These are phyloP conservation scores for Pittosporum tobira DNA, from an alignment of 129 eudicot species.

Conservation along the genomic window DNA sequence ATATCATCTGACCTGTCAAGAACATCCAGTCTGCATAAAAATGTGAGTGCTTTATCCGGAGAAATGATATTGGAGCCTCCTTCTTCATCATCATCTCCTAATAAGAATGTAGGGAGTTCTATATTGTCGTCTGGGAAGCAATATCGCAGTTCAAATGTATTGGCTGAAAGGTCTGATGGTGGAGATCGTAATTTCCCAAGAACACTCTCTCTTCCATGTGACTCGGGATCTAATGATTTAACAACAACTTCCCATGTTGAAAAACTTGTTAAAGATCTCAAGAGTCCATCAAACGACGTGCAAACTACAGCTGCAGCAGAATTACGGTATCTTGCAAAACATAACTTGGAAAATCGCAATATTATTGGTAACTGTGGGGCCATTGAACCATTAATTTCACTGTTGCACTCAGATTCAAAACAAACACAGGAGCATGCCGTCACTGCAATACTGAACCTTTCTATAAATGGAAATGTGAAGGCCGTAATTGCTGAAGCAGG, in stretches of 20 bases:
- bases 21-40: conserved; percentile 26
- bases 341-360: conserved; percentile 68
- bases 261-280: conserved; percentile 41
- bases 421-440: conserved; percentile 85
- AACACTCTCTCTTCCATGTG: conserved; percentile 37
- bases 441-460: conserved; percentile 69
- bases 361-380: conserved; percentile 78
- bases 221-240: conserved; percentile 33
- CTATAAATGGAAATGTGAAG: conserved; percentile 62
- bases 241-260: conserved; percentile 45
- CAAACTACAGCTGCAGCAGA: conserved; percentile 71
- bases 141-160: conserved; percentile 33
- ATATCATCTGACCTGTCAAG: conserved; percentile 29
- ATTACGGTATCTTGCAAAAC: conserved; percentile 66
- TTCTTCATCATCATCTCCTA: conserved; percentile 13
- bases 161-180: conserved; percentile 23
- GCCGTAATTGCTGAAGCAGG: conserved; percentile 65
- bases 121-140: conserved; percentile 30
- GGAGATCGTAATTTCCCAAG: conserved; percentile 42
- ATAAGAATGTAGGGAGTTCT: conserved; percentile 14
- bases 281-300: conserved; percentile 31
- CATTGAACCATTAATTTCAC: conserved; percentile 47
- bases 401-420: conserved; percentile 42
- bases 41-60: conserved; percentile 33
- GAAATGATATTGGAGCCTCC: conserved; percentile 27